These are phyloP conservation scores for Leonotis leonurus DNA, from an alignment of 257 asterid genomes.

Conservation along the genomic window DNA sequence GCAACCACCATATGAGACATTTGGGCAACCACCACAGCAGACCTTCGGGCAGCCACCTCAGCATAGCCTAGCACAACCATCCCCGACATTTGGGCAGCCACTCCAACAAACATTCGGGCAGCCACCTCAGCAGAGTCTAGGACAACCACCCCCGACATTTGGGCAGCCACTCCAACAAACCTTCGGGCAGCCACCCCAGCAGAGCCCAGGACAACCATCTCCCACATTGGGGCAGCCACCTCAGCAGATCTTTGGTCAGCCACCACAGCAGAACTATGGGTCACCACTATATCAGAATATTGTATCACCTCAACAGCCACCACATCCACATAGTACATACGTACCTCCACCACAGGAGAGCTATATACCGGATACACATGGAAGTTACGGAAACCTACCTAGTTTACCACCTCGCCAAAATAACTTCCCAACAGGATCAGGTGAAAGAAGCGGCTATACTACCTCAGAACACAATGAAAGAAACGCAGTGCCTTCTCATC, in stretches of 20 bases:
- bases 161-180: conserved; percentile 21
- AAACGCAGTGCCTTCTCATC: conserved; percentile 20
- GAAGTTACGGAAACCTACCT: conserved; percentile 26
- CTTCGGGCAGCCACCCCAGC: conserved; percentile 21
- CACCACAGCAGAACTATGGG: conserved; percentile 24
- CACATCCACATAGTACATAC: background rate
- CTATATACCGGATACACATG: conserved; percentile 20
- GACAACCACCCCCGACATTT: no score
- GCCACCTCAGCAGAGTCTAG: conserved; percentile 24
- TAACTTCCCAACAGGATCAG: conserved; percentile 26
- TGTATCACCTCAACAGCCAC: conserved; percentile 9
- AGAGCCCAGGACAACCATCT: no score
- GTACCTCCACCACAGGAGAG: background rate
- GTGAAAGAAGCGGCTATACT: conserved; percentile 27
- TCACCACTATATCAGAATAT: conserved; percentile 19
- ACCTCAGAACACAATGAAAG: conserved; percentile 23
- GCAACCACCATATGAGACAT: conserved; percentile 20
- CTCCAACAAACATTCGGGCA: conserved; percentile 16
- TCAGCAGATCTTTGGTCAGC: conserved; percentile 16
- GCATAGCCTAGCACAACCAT: conserved; percentile 18
- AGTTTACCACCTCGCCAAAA: conserved; percentile 20
- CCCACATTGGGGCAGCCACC: conserved; percentile 20
- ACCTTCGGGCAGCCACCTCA: background rate
- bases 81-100: conserved; percentile 19
- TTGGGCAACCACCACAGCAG: conserved; percentile 22